Evolutionary conservation across 1,284 basidiomycete species (phyloP), one percentile per base, ranked within the genome.

Genomic region (Schizophyllum commune): DNA sequence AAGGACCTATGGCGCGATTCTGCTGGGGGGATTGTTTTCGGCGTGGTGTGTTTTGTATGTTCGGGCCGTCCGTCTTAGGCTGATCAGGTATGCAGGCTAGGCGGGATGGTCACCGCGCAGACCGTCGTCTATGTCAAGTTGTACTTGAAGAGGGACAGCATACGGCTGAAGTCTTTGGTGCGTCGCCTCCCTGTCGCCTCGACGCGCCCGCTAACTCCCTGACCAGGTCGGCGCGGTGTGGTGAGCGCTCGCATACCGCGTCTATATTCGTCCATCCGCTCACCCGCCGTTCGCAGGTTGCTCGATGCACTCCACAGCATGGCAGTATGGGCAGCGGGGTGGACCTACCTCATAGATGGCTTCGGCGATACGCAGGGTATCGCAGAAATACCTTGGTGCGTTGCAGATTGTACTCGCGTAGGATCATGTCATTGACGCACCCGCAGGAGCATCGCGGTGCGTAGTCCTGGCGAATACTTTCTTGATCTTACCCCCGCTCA

Each of bases 251-350:
- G 17, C 13, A 47, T 39, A 39, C 27, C 5, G 27, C 27, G 27
- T 27, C 5, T 5, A 27, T 27, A 5, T 5, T 5, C 5, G 5
- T 27, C 27, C 3, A 27, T 27, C 27, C 27, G 27, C 27, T 27
- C 27, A 27, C 27, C 5, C 27, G 27, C 27, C 27, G 27, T 27
- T 27, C 27, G 27, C 39, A 47, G 39, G 39, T 47, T 47, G 9
- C 39, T 47, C 39, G 65, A 66, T 32, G 11, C 62, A n/a, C 55
- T 64, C 0, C 65, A 66, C 56, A 63, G 61, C 17, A 54, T 58
- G 2, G 64, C 64, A 61, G 64, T 66, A 15, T 61, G 64, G 7
- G 58, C 55, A 1, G 58, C 65, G 22, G 56, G 63, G 7, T 66
- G 55, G n/a, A 22, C 52, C 20, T 66, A 64, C 32, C 57, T 58